Evolutionary conservation across 108 stramenopile genomes (phyloP).

Genomic region (Nitzschia sp.): DNA sequence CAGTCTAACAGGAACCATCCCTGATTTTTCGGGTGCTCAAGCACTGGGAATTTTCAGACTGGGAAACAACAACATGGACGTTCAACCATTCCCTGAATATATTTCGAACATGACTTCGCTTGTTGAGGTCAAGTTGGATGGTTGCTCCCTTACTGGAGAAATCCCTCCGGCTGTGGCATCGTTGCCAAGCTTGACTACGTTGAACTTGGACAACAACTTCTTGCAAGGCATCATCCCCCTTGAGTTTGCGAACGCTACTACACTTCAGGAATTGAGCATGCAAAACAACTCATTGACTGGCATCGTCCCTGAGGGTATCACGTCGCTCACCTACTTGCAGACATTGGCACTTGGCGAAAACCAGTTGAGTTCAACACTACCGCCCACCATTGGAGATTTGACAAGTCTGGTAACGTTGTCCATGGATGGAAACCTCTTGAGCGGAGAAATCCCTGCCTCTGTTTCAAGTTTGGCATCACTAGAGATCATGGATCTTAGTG

Average conservation of each 20-base stretch:
- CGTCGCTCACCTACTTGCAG: slow-evolving; percentile 11
- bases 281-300: slow-evolving; percentile 32
- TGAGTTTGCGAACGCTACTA: slow-evolving; percentile 32
- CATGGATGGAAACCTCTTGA: slow-evolving; percentile 47
- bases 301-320: slow-evolving; percentile 11
- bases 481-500: slow-evolving; percentile 15
- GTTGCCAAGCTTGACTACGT: slow-evolving; percentile 31
- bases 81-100: slow-evolving; percentile 19
- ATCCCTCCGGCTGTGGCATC: slow-evolving; percentile 22
- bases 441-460: slow-evolving; percentile 40
- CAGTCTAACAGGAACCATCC: slow-evolving; percentile 19
- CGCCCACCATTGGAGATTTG: slow-evolving; percentile 9
- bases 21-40: slow-evolving; percentile 9
- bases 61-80: slow-evolving; percentile 2
- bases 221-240: slow-evolving; percentile 56
- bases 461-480: not conserved
- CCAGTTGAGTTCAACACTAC: slow-evolving; percentile 7
- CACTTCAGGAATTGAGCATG: slow-evolving; percentile 29
- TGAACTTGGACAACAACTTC: slow-evolving; percentile 60
- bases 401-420: slow-evolving; percentile 41
- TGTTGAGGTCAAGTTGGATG: slow-evolving; percentile 14
- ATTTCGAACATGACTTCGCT: slow-evolving; percentile 10
- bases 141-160: slow-evolving; percentile 20
- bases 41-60: not conserved
- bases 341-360: slow-evolving; percentile 13